Conservation (phyloP, 805 yeast species). For the Wickerhamomyces silvicola region DNA sequence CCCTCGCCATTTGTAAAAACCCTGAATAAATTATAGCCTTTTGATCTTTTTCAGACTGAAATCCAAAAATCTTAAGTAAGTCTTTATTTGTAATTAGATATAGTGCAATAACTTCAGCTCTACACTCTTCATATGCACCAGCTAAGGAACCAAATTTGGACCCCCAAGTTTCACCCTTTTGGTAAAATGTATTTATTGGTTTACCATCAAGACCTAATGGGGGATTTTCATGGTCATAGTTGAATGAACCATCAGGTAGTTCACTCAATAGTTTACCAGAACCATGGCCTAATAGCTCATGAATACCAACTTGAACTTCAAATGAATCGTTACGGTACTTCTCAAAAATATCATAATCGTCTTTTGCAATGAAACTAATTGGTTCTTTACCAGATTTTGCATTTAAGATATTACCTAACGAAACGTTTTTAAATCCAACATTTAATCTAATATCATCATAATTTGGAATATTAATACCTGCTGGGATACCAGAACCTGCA, state of each 20-base stretch:
- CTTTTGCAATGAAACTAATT: slow-evolving; percentile 54
- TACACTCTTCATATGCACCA: slow-evolving; percentile 87
- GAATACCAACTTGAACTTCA: slow-evolving; percentile 92
- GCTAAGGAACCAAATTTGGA: slow-evolving; percentile 75
- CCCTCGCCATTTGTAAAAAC: slow-evolving; percentile 78
- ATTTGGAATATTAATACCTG: slow-evolving; percentile 90
- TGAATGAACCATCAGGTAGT: slow-evolving; percentile 55
- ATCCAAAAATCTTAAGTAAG: slow-evolving; percentile 69
- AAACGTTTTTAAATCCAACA: slow-evolving; percentile 83
- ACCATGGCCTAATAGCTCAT: slow-evolving; percentile 88
- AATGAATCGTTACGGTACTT: slow-evolving; percentile 76
- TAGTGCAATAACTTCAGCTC: slow-evolving; percentile 89
- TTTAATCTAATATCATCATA: slow-evolving; percentile 84
- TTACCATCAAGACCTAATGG: slow-evolving; percentile 55
- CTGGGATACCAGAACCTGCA: slow-evolving; percentile 87
- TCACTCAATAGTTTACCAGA: slow-evolving; percentile 73
- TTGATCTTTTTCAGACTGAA: slow-evolving; percentile 48
- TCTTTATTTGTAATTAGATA: slow-evolving; percentile 64
- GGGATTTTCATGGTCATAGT: slow-evolving; percentile 60
- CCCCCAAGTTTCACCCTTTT: slow-evolving; percentile 86
- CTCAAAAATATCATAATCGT: slow-evolving; percentile 51
- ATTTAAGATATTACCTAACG: slow-evolving; percentile 77
- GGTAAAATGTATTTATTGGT: slow-evolving; percentile 64
- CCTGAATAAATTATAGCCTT: slow-evolving; percentile 61
- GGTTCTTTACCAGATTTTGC: slow-evolving; percentile 68